Conservation (phyloP, 2,329 filamentous ascomycete species). For the Nemania bipapillata region DNA sequence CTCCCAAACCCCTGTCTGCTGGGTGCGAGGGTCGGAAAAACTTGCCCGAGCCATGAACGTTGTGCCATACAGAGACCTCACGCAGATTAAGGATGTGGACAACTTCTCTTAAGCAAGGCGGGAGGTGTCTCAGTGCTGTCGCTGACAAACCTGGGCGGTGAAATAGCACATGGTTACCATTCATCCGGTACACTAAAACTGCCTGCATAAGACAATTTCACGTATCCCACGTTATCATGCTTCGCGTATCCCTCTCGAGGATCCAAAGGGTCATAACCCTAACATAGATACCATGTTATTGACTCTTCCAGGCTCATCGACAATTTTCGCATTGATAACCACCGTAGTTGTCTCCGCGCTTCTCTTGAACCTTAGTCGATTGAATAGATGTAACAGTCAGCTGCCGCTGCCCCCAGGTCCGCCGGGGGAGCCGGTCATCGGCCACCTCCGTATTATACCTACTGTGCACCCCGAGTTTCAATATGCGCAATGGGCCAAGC, state of each 20-base stretch:
- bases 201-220: background rate
- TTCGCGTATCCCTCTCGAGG: background rate
- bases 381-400: background rate
- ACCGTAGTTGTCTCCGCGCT: background rate
- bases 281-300: background rate
- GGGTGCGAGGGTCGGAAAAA: too few species aligned
- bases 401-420: slow-evolving; percentile 37
- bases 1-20: too few species aligned
- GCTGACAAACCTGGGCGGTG: background rate
- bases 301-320: background rate
- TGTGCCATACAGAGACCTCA: too few species aligned
- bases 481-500: slow-evolving; percentile 32
- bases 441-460: slow-evolving; percentile 42
- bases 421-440: slow-evolving; percentile 38
- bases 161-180: background rate
- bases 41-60: too few species aligned
- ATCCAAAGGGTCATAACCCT: background rate
- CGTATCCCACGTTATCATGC: background rate
- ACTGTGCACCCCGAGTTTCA: slow-evolving; percentile 33
- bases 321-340: background rate
- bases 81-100: too few species aligned
- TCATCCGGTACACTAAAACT: background rate
- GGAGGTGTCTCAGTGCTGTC: background rate
- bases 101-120: too few species aligned
- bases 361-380: background rate